A percentile compares a stretch with the other conserved stretches of the same genome.
Conservation (phyloP, 371 early-diverging fungal species). For the Coemansia sp. region DNA sequence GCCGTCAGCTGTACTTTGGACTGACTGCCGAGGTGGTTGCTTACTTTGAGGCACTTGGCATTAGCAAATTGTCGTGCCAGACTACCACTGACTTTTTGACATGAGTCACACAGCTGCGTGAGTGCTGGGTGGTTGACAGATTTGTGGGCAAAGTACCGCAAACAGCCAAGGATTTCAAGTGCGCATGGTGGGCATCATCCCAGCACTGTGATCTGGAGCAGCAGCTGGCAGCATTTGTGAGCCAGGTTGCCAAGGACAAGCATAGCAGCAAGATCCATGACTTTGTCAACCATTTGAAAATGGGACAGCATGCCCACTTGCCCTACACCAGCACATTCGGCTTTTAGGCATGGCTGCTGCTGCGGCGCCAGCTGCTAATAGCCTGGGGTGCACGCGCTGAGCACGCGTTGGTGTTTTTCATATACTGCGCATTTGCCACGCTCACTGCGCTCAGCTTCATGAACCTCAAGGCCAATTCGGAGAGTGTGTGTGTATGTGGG, state of each 20-base stretch:
- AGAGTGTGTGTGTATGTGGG: constrained; percentile 71
- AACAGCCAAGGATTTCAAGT: constrained; percentile 68
- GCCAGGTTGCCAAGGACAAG: constrained; percentile 50
- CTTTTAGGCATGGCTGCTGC: constrained; percentile 61
- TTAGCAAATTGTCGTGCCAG: constrained; percentile 67
- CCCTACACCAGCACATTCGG: constrained; percentile 65
- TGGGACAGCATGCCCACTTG: constrained; percentile 52
- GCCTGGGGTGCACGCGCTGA: constrained; percentile 55
- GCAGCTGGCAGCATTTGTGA: constrained; percentile 57
- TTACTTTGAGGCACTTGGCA: constrained; percentile 70
- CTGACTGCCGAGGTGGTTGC: constrained; percentile 60
- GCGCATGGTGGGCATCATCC: constrained; percentile 61
- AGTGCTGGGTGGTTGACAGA: constrained; percentile 60
- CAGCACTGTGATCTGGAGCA: constrained; percentile 65
- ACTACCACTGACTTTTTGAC: constrained; percentile 78
- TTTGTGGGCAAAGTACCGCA: constrained; percentile 59
- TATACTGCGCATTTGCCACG: constrained; percentile 53
- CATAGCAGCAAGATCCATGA: constrained; percentile 56
- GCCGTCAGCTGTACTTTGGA: constrained; percentile 76
- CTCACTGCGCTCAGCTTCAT: constrained; percentile 71
- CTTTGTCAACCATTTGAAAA: constrained; percentile 57
- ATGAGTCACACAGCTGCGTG: constrained; percentile 60
- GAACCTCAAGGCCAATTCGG: constrained; percentile 54
- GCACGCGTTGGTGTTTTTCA: constrained; percentile 53
- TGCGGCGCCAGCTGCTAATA: constrained; percentile 64